Evolutionary conservation across 768 basidiomycete species (phyloP), one percentile per base, ranked within the genome.

Genomic region (Arthromyces matolae): DNA sequence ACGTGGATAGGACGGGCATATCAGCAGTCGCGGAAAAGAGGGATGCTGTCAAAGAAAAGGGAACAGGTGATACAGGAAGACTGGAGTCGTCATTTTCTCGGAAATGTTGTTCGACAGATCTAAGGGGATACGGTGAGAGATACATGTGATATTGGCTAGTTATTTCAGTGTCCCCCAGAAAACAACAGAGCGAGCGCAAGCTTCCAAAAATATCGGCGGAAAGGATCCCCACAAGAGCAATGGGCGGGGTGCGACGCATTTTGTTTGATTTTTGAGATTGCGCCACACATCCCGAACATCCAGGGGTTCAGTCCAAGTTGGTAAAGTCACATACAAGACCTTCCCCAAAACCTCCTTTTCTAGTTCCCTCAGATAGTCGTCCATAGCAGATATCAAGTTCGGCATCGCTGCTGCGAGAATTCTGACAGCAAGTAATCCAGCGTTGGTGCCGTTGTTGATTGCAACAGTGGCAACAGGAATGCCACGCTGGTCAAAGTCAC

Each of bases 391-490:
- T 3, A 85, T 62, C 4, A 95, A 72, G 6, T 63, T 60, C 0
- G 92, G 90, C 19, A 84, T 81, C 3, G 86, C 81, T 0, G 83
- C 76, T 0, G 83, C 82, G 4, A 99, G 73, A n/a, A 97, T 93
- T 10, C 95, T 82, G 4, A 94, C 80, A 0, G 95, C 93, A 12
- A 98, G 78, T 2, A 99, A 70, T 1, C 86, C 96, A 1, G 94
- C 96, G 60, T 98, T 99, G 47, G 82, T 90, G 14, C 89, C 83
- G 59, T 96, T 96, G 65, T 94, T 93, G 64, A 98, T 97, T 0
- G 94, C 95, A 14, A 97, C 93, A 2, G 95, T 97, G 4, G 96
- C 96, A 12, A 95, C 93, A 3, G 96, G 96, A 49, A 98, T 89
- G 14, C 95, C 96, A 29, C 95, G 81, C 94, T 96, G 43, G 25